Conservation (phyloP, 345 rosid species). For the Arabis hirsuta region DNA sequence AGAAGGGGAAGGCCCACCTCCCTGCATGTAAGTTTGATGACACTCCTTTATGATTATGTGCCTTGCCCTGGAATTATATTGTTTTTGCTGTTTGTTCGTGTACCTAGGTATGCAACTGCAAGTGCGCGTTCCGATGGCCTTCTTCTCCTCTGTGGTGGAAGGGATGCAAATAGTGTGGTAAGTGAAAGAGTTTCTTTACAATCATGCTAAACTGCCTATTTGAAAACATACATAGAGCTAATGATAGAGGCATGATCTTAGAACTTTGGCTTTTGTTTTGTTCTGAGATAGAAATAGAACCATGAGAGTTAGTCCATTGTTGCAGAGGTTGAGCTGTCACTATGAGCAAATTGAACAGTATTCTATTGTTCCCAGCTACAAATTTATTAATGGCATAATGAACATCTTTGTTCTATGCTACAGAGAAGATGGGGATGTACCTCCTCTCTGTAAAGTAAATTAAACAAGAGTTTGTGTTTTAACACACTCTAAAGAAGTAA, state of each 20-base stretch:
- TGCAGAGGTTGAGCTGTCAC: slow-evolving; percentile 23
- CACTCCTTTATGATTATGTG: slow-evolving; percentile 25
- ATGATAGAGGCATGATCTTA: slow-evolving; percentile 10
- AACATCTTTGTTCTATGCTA: slow-evolving; percentile 7
- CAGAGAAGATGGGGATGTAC: slow-evolving; percentile 27
- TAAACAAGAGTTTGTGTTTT: slow-evolving; percentile 6
- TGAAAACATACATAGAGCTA: not conserved
- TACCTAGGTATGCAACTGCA: slow-evolving; percentile 91
- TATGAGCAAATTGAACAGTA: not conserved
- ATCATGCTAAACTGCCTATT: slow-evolving; percentile 15
- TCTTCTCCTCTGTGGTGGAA: slow-evolving; percentile 94
- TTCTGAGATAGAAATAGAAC: slow-evolving; percentile 10
- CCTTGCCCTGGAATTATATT: slow-evolving; percentile 29
- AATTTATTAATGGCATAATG: not conserved
- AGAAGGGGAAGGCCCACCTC: slow-evolving; percentile 98
- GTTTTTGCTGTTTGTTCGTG: slow-evolving; percentile 13
- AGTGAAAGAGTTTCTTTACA: slow-evolving; percentile 36
- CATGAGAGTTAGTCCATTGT: slow-evolving; percentile 5
- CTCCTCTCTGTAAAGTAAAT: slow-evolving; percentile 16
- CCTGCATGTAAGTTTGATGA: slow-evolving; percentile 71
- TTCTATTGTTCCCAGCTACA: slow-evolving; percentile 2
- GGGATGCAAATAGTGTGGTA: slow-evolving; percentile 95
- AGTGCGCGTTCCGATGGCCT: slow-evolving; percentile 98
- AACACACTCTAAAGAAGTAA: slow-evolving; percentile 3
- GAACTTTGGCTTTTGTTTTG: slow-evolving; percentile 13